Conservation (phyloP, 495 filamentous ascomycete species). For the Parathielavia appendiculata region DNA sequence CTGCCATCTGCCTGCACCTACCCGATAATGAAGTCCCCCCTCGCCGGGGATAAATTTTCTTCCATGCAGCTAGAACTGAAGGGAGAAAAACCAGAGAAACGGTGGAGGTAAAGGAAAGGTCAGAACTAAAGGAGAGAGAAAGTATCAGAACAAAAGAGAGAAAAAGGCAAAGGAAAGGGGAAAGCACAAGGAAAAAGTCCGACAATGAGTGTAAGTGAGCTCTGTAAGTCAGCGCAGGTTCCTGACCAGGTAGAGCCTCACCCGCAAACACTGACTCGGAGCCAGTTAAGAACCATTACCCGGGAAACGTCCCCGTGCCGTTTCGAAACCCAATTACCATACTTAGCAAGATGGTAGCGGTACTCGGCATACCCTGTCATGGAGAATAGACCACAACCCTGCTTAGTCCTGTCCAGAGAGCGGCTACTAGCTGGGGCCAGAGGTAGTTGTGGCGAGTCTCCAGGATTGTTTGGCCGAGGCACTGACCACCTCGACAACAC, state of each 20-base stretch:
- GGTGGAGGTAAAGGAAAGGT: too few relatives aligned
- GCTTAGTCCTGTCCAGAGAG: neutral
- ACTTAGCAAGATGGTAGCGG: neutral
- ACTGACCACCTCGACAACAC: slow-evolving; percentile 15
- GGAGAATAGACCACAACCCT: slow-evolving; percentile 1
- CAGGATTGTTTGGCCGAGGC: slow-evolving; percentile 22
- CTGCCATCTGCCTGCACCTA: slow-evolving; percentile 31
- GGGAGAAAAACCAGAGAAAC: slow-evolving; percentile 11
- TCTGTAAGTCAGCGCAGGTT: slow-evolving; percentile 2
- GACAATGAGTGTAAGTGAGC: neutral
- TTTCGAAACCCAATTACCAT: neutral
- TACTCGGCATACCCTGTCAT: slow-evolving; percentile 2
- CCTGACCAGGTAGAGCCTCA: slow-evolving; percentile 3
- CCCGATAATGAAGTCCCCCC: slow-evolving; percentile 27
- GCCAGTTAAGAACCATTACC: neutral
- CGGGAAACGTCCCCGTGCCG: neutral
- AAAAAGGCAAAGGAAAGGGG: too few relatives aligned
- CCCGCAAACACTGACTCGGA: neutral
- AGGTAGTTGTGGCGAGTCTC: slow-evolving; percentile 16
- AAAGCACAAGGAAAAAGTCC: neutral
- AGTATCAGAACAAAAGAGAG: slow-evolving; percentile 27
- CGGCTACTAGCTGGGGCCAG: neutral
- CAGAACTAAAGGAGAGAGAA: too few relatives aligned
- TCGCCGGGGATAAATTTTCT: slow-evolving; percentile 16
- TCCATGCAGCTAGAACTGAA: slow-evolving; percentile 16